Conservation (phyloP, 371 early-diverging fungal genomes). For the Mortierella sp. region DNA sequence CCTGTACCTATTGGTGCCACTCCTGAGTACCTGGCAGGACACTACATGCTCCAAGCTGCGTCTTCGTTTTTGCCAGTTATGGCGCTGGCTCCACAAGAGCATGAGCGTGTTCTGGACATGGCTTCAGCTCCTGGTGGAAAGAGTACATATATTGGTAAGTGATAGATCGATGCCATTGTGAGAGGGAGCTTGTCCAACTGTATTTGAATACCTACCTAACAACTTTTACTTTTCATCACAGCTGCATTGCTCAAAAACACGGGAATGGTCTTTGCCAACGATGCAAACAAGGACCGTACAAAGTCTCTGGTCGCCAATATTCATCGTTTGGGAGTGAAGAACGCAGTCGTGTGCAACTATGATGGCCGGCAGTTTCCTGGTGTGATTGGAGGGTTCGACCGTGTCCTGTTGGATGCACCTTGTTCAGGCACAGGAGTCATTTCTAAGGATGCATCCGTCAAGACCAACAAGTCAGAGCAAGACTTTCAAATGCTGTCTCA, state of each 20-base stretch:
- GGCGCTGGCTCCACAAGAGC: slow-evolving; percentile 93
- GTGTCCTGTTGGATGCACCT: slow-evolving; percentile 99
- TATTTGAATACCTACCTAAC: neutral
- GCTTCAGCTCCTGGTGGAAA: slow-evolving; percentile 99
- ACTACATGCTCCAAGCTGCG: slow-evolving; percentile 99
- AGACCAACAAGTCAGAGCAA: slow-evolving; percentile 91
- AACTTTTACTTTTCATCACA: slow-evolving; percentile 8
- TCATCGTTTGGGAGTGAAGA: slow-evolving; percentile 95
- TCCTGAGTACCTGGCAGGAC: slow-evolving; percentile 99
- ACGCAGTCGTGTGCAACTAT: slow-evolving; percentile 96
- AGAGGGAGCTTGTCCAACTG: too few species aligned
- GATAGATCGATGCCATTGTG: slow-evolving; percentile 1
- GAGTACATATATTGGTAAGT: slow-evolving; percentile 84
- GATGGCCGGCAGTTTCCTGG: slow-evolving; percentile 97
- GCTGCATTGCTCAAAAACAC: slow-evolving; percentile 98
- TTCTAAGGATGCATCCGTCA: slow-evolving; percentile 97
- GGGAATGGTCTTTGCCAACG: slow-evolving; percentile 98
- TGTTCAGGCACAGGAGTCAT: slow-evolving; percentile 99
- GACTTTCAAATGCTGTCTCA: slow-evolving; percentile 92
- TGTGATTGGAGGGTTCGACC: slow-evolving; percentile 96
- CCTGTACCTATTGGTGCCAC: slow-evolving; percentile 97
- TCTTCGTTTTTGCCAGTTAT: slow-evolving; percentile 98
- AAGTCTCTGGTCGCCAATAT: slow-evolving; percentile 94
- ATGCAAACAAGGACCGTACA: slow-evolving; percentile 94
- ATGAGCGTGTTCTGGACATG: slow-evolving; percentile 98